Evolutionary conservation across 306 rosid genomes (phyloP).

Genomic region (Medicago ruthenica): DNA sequence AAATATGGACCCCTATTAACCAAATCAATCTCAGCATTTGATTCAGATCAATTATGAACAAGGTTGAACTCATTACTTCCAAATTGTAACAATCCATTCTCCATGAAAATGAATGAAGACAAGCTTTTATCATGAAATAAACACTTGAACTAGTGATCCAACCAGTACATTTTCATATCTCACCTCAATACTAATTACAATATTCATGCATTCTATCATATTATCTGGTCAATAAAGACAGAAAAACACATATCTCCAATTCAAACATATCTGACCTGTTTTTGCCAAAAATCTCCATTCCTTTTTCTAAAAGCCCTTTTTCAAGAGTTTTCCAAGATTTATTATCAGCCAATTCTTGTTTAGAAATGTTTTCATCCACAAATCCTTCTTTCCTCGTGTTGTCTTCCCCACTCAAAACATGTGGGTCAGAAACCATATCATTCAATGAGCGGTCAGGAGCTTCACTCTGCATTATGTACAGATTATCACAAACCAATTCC

Average conservation of each 20-base stretch:
- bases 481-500: constrained; percentile 47
- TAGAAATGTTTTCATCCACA: constrained; percentile 70
- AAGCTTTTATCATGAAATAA: constrained; percentile 5
- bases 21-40: constrained; percentile 32
- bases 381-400: constrained; percentile 71
- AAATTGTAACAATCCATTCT: constrained; percentile 36
- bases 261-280: constrained; percentile 71
- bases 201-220: constrained; percentile 8
- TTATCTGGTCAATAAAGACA: not conserved
- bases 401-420: constrained; percentile 67
- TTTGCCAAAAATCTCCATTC: constrained; percentile 88
- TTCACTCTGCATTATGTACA: constrained; percentile 57
- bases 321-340: constrained; percentile 90
- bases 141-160: constrained; percentile 16
- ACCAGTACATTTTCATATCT: constrained; percentile 19
- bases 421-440: constrained; percentile 63
- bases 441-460: constrained; percentile 62
- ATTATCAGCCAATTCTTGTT: constrained; percentile 67
- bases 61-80: constrained; percentile 25
- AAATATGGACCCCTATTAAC: not conserved
- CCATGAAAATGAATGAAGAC: constrained; percentile 26
- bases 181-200: constrained; percentile 15
- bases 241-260: constrained; percentile 33
- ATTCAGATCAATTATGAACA: constrained; percentile 30
- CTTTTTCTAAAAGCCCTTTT: constrained; percentile 88